Conservation (phyloP, 2,329 filamentous ascomycete genomes). For the Aspergillus jensenii region DNA sequence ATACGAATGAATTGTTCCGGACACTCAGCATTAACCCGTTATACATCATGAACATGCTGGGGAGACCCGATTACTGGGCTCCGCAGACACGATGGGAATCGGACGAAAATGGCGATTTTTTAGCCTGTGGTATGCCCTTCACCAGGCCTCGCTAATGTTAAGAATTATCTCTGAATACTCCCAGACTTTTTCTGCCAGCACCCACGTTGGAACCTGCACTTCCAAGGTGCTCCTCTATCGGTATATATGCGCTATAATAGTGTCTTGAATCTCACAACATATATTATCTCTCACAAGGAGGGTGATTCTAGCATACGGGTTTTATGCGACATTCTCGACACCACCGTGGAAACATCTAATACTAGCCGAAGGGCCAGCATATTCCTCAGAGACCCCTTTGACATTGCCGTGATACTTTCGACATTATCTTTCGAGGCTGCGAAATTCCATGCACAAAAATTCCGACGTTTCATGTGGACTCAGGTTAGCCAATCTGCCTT, state of each 20-base stretch:
- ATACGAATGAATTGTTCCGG: neutral
- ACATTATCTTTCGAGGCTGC: slow-evolving; percentile 16
- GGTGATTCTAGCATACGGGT: slow-evolving; percentile 11
- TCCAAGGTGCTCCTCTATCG: slow-evolving; percentile 16
- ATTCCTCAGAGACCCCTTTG: slow-evolving; percentile 15
- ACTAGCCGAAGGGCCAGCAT: neutral
- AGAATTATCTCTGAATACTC: neutral
- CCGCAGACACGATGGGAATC: slow-evolving; percentile 16
- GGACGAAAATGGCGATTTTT: slow-evolving; percentile 2
- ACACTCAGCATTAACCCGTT: slow-evolving; percentile 12
- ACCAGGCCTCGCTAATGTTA: neutral
- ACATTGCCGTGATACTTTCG: slow-evolving; percentile 17
- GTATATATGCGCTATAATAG: slow-evolving; percentile 16
- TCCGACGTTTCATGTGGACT: slow-evolving; percentile 19
- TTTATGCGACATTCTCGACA: slow-evolving; percentile 10
- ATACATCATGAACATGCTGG: slow-evolving; percentile 14
- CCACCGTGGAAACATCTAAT: slow-evolving; percentile 5
- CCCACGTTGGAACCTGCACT: slow-evolving; percentile 18
- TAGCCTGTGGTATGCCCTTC: slow-evolving; percentile 12
- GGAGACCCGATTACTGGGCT: slow-evolving; percentile 18
- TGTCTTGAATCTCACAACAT: slow-evolving; percentile 11
- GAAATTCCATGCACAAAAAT: slow-evolving; percentile 14
- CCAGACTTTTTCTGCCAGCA: slow-evolving; percentile 19
- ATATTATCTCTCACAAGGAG: slow-evolving; percentile 17
- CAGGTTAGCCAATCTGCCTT: neutral